A percentile compares a stretch with the other conserved stretches of the same genome.
Conservation (phyloP, 2,329 filamentous ascomycete species). For the Botrytis hyacinthi region DNA sequence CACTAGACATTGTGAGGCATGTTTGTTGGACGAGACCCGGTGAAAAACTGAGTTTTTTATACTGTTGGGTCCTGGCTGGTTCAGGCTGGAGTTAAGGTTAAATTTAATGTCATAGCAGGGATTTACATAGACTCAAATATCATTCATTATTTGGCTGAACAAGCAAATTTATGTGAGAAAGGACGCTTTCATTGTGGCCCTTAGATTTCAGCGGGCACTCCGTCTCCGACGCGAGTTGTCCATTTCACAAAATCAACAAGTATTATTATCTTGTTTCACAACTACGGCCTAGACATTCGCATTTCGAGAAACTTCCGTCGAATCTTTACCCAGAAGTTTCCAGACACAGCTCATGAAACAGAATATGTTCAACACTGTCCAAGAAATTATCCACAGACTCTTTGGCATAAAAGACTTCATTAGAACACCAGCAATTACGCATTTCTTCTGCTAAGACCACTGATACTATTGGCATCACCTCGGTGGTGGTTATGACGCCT, state of each 20-base stretch:
- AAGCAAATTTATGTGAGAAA: background rate
- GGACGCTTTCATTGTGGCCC: background rate
- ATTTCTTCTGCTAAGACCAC: background rate
- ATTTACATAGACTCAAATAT: background rate
- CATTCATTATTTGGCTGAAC: background rate
- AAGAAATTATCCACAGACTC: background rate
- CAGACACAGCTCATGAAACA: background rate
- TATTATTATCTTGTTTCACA: no score
- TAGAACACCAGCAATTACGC: no score
- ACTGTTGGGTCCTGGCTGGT: background rate
- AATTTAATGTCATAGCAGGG: background rate
- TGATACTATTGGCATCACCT: no score
- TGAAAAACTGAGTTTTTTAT: background rate
- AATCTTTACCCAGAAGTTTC: no score
- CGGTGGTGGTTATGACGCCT: no score
- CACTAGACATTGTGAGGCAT: background rate
- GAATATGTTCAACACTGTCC: background rate
- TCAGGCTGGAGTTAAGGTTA: background rate
- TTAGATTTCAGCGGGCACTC: background rate
- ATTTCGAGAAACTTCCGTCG: background rate
- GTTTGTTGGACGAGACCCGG: fast-evolving
- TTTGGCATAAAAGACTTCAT: background rate
- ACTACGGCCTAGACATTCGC: no score
- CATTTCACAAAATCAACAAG: no score
- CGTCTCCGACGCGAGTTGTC: no score